These are phyloP conservation scores for Epichloe coenophiala DNA, from an alignment of 2,329 filamentous ascomycete species.

Conservation along the genomic window DNA sequence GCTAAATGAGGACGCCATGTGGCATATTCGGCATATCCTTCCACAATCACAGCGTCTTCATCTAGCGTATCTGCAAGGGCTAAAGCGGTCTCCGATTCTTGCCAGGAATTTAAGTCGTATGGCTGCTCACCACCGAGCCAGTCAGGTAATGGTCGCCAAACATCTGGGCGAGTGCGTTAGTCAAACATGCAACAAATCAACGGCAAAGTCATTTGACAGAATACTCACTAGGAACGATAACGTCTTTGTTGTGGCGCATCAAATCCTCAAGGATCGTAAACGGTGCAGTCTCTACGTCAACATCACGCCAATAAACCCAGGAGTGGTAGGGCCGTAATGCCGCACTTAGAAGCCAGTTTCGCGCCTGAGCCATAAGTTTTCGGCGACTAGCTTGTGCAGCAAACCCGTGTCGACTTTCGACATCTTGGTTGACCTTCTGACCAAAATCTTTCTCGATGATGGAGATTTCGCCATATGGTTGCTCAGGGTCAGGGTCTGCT, in stretches of 20 bases:
- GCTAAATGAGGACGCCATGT: slow-evolving; percentile 96
- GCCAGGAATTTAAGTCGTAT: slow-evolving; percentile 97
- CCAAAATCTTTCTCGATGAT: slow-evolving; percentile 99
- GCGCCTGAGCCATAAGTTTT: slow-evolving; percentile 94
- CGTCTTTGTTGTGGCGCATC: slow-evolving; percentile 97
- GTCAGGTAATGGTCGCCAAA: slow-evolving; percentile 96
- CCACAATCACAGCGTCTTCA: slow-evolving; percentile 96
- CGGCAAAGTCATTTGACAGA: not conserved
- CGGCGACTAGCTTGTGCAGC: slow-evolving; percentile 85
- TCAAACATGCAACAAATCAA: slow-evolving; percentile 10
- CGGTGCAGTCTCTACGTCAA: slow-evolving; percentile 93
- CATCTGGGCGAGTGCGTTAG: slow-evolving; percentile 42
- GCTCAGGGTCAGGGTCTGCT: slow-evolving; percentile 60
- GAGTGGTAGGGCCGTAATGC: slow-evolving; percentile 89
- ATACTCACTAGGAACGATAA: slow-evolving; percentile 89
- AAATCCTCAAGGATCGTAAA: slow-evolving; percentile 94
- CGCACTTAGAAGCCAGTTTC: slow-evolving; percentile 92
- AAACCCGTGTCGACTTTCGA: slow-evolving; percentile 94
- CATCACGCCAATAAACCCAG: slow-evolving; percentile 99
- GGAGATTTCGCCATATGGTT: slow-evolving; percentile 88
- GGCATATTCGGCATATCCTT: slow-evolving; percentile 96
- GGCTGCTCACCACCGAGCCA: slow-evolving; percentile 98
- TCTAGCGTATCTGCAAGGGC: slow-evolving; percentile 89
- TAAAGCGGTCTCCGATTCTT: slow-evolving; percentile 93
- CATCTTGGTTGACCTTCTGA: slow-evolving; percentile 93